Conservation (phyloP, 371 early-diverging fungal genomes). For the Actinomortierella ambigua region DNA sequence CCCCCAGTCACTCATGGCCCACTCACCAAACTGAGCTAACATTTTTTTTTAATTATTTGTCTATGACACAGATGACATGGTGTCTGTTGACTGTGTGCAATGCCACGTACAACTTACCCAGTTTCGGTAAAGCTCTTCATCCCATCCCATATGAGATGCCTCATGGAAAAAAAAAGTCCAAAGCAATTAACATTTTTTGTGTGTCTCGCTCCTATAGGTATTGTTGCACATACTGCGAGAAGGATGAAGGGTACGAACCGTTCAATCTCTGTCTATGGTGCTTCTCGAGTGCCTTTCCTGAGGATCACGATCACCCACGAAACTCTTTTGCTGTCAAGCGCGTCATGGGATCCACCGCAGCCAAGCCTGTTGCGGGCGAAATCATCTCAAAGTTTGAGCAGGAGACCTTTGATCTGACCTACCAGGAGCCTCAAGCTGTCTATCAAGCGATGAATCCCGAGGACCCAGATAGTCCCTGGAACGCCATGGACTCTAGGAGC, state of each 20-base stretch:
- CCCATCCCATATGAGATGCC: no score
- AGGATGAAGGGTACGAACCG: conserved; percentile 43
- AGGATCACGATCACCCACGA: conserved; percentile 78
- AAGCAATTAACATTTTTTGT: neutral
- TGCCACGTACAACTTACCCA: conserved; percentile 41
- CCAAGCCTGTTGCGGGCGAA: conserved; percentile 60
- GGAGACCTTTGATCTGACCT: conserved; percentile 57
- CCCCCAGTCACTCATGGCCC: no score
- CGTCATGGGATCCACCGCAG: conserved; percentile 56
- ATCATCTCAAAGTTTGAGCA: conserved; percentile 67
- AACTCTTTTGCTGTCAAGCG: conserved; percentile 77
- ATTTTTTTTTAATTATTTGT: neutral
- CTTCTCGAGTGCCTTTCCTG: conserved; percentile 76
- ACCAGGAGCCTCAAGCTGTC: conserved; percentile 14
- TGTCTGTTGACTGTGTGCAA: conserved; percentile 25
- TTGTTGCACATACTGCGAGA: conserved; percentile 87
- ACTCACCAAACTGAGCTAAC: neutral
- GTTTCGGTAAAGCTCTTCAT: conserved; percentile 21
- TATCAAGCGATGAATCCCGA: neutral
- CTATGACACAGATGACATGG: neutral
- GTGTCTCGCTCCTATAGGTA: conserved; percentile 50
- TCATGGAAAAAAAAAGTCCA: no score
- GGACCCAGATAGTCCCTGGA: conserved; percentile 15
- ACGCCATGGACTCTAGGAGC: conserved; percentile 13
- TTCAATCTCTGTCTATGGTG: conserved; percentile 57